phyloP scores from a whole-genome alignment of 768 basidiomycete genomes.

The Tylopilus cervinicoccineus region DNA sequence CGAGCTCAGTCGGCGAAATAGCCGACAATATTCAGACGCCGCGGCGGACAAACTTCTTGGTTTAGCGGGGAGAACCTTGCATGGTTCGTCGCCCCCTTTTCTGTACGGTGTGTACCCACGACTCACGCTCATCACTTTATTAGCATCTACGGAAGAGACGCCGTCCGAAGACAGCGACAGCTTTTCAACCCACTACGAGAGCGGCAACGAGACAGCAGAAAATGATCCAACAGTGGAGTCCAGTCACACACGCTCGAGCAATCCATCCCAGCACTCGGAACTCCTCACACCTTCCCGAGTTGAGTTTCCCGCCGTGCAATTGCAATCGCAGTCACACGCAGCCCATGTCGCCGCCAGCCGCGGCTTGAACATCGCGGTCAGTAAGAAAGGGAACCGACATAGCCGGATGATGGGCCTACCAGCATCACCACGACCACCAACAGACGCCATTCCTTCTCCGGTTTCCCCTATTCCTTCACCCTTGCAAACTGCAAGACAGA shows the following conservation, averaged over 20 bases:
- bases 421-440: conserved; percentile 33
- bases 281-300: conserved; percentile 14
- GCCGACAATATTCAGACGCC: conserved; percentile 76
- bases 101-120: neutral
- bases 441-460: conserved; percentile 12
- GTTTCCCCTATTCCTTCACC: conserved; percentile 16
- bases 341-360: conserved; percentile 60
- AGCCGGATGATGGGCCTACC: conserved; percentile 67
- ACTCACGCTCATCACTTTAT: conserved; percentile 7
- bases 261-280: conserved; percentile 27
- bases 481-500: conserved; percentile 24
- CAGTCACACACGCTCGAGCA: conserved; percentile 36
- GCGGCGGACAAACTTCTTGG: conserved; percentile 84
- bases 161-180: conserved; percentile 71
- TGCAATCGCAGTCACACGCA: conserved; percentile 50
- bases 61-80: conserved; percentile 61
- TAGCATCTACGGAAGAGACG: conserved; percentile 52
- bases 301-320: conserved; percentile 32
- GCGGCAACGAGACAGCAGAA: conserved; percentile 69
- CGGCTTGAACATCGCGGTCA: conserved; percentile 64
- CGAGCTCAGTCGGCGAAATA: conserved; percentile 66
- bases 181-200: conserved; percentile 64
- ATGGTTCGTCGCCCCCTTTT: conserved; percentile 44
- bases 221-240: conserved; percentile 50
- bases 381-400: conserved; percentile 57